phyloP scores from a whole-genome alignment of 2,329 filamentous ascomycete genomes.

The Colletotrichum navitas region DNA sequence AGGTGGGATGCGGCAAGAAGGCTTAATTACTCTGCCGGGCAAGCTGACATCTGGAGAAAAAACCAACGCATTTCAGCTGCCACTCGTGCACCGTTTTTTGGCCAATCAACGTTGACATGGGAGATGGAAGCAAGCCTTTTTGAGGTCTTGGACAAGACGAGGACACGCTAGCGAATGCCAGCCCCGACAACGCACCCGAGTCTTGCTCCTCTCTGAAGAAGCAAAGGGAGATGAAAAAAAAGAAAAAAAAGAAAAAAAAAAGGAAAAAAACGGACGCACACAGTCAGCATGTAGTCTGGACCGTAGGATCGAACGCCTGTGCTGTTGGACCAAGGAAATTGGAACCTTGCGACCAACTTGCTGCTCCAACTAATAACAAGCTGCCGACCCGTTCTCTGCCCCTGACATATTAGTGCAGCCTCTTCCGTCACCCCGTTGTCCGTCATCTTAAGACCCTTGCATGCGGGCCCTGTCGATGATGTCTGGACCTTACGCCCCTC shows the following conservation, averaged over 20 bases:
- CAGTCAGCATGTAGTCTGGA: slow-evolving; percentile 4
- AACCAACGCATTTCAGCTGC: background rate
- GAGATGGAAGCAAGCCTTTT: slow-evolving; percentile 12
- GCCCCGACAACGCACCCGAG: background rate
- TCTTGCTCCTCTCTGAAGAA: background rate
- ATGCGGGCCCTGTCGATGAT: background rate
- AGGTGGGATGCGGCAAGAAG: background rate
- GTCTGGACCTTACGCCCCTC: background rate
- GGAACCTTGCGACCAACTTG: background rate
- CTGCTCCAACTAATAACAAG: background rate
- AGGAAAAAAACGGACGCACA: background rate
- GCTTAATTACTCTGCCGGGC: background rate
- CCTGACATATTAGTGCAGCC: background rate
- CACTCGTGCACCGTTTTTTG: too few relatives aligned
- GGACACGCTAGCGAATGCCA: background rate
- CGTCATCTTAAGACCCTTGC: background rate
- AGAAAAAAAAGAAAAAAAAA: too few relatives aligned
- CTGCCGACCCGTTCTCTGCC: background rate
- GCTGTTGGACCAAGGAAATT: background rate
- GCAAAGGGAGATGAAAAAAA: slow-evolving; percentile 4
- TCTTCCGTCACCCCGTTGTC: too few relatives aligned
- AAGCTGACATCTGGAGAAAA: background rate
- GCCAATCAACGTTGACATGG: background rate
- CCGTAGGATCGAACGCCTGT: slow-evolving; percentile 10
- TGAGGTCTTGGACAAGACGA: background rate